A percentile compares a stretch with the other conserved stretches of the same genome.
These are phyloP conservation scores for Monilinia fructicola DNA, from an alignment of 2,329 filamentous ascomycete genomes.

Conservation along the genomic window DNA sequence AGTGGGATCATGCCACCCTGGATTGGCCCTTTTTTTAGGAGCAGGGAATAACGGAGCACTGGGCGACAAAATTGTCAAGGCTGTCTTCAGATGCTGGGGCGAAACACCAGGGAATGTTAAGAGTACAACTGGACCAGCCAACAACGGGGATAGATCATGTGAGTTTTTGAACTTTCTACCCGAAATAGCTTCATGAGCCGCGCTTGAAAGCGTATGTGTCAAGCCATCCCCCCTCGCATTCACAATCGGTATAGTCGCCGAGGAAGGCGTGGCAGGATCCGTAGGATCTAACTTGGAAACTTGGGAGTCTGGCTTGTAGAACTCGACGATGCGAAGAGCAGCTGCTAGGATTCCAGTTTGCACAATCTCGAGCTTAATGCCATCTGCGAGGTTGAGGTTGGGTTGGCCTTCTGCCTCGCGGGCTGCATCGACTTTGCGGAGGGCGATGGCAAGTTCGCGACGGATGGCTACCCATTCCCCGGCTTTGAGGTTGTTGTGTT, in stretches of 20 bases:
- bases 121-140: conserved; percentile 78
- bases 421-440: conserved; percentile 62
- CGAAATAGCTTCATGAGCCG: conserved; percentile 40
- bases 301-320: conserved; percentile 58
- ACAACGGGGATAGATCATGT: conserved; percentile 68
- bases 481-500: conserved; percentile 72
- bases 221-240: conserved; percentile 39
- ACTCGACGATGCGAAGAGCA: conserved; percentile 83
- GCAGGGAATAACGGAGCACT: conserved; percentile 71
- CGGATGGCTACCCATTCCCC: conserved; percentile 66
- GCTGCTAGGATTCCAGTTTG: conserved; percentile 87
- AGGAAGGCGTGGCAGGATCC: conserved; percentile 31
- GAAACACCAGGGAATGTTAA: conserved; percentile 80
- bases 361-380: conserved; percentile 77
- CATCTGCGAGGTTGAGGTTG: conserved; percentile 52
- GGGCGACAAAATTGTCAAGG: conserved; percentile 75
- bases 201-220: conserved; percentile 58
- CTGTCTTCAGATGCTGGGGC: conserved; percentile 78
- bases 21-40: conserved; percentile 71
- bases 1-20: conserved; percentile 74
- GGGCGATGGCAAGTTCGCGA: conserved; percentile 59
- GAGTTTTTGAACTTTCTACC: conserved; percentile 47
- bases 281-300: conserved; percentile 31
- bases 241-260: conserved; percentile 28
- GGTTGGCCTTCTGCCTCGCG: conserved; percentile 46